phyloP scores from a whole-genome alignment of 352 stramenopile species.

The Phytophthora sojae region DNA sequence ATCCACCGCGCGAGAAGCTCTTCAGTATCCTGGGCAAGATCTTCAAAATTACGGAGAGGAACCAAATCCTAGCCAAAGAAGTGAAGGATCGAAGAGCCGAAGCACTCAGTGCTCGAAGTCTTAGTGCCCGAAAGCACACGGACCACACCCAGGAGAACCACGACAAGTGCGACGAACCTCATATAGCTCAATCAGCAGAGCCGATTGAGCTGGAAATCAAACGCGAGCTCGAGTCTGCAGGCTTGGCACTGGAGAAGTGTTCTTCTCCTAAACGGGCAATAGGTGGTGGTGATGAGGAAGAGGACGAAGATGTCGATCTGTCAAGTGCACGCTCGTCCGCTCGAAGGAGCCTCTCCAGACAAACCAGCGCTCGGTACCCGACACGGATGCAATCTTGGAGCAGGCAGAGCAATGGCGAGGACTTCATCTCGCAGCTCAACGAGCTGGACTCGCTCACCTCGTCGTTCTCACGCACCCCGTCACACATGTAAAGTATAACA shows the following conservation, averaged over 20 bases:
- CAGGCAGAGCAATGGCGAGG: conserved; percentile 33
- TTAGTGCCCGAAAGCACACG: background rate
- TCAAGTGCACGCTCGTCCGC: conserved; percentile 1
- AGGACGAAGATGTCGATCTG: background rate
- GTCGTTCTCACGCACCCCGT: conserved; percentile 31
- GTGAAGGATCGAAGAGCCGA: conserved; percentile 28
- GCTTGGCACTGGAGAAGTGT: conserved; percentile 21
- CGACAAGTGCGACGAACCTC: conserved; percentile 1
- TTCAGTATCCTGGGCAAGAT: conserved; percentile 79
- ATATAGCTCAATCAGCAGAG: background rate
- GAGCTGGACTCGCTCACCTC: conserved; percentile 35
- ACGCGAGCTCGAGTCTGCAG: conserved; percentile 8
- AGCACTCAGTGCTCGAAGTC: conserved; percentile 6
- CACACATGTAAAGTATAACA: conserved; percentile 27
- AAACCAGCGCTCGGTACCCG: conserved; percentile 42
- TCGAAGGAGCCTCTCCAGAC: conserved; percentile 37
- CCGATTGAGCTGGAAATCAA: conserved; percentile 17
- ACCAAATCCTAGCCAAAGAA: conserved; percentile 47
- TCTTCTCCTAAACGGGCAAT: conserved; percentile 23
- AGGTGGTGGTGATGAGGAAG: conserved; percentile 5
- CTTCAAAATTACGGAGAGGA: conserved; percentile 76
- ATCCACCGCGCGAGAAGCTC: conserved; percentile 72
- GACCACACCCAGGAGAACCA: conserved; percentile 3
- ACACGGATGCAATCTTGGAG: conserved; percentile 56
- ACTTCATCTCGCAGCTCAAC: conserved; percentile 39